These are phyloP conservation scores for Clonostachys solani DNA, from an alignment of 2,329 filamentous ascomycete genomes.

Conservation along the genomic window DNA sequence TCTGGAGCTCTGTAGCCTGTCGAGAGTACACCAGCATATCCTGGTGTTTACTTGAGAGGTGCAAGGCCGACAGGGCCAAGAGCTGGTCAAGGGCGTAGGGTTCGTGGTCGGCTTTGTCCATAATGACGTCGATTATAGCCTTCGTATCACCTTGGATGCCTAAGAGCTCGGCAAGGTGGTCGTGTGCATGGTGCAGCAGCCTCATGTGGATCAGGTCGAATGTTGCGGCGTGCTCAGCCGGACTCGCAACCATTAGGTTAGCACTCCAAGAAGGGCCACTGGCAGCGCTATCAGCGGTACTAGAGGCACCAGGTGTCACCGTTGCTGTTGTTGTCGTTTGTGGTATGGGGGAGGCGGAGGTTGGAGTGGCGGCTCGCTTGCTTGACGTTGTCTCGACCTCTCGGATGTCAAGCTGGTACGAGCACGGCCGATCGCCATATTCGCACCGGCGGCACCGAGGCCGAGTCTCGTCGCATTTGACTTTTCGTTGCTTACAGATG, in stretches of 20 bases:
- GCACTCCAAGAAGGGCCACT: neutral
- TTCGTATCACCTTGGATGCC: neutral
- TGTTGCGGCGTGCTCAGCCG: neutral
- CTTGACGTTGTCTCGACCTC: too few species aligned
- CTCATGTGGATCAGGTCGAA: slow-evolving; percentile 1
- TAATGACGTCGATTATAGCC: neutral
- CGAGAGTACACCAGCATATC: neutral
- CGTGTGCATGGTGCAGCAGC: neutral
- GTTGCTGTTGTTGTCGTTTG: neutral
- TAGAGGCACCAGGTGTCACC: neutral
- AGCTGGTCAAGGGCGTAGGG: neutral
- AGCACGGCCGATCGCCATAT: neutral
- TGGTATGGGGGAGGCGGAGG: neutral
- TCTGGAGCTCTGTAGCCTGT: slow-evolving; percentile 21
- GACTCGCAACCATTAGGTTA: neutral
- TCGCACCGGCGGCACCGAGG: slow-evolving; percentile 1
- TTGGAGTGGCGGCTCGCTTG: too few species aligned
- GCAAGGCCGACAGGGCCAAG: neutral
- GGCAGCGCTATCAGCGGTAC: neutral
- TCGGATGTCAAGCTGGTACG: neutral
- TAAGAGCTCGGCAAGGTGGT: neutral
- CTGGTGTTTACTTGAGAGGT: neutral
- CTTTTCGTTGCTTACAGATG: slow-evolving; percentile 29
- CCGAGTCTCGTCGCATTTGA: slow-evolving; percentile 30
- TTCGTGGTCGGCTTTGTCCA: neutral